Percentiles rank a stretch among this genome's conserved stretches.
Evolutionary conservation across 2,329 filamentous ascomycete genomes (phyloP).

Genomic region (Gaeumannomyces sp.): DNA sequence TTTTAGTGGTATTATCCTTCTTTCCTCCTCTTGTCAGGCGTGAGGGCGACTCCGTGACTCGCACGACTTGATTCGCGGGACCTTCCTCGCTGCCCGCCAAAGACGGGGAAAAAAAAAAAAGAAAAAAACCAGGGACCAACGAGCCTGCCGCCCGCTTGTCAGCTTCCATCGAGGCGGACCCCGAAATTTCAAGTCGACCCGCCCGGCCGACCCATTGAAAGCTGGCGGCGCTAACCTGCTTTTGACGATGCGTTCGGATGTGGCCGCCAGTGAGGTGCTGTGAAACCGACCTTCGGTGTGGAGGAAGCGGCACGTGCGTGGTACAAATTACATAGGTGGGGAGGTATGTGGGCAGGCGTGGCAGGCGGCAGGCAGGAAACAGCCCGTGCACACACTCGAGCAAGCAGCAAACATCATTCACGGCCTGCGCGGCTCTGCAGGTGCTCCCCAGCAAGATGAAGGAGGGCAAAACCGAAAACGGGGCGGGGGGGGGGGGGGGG

Average conservation of each 20-base stretch:
- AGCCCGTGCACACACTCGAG: background rate
- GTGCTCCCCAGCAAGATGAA: background rate
- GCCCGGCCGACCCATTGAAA: background rate
- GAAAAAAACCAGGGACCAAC: background rate
- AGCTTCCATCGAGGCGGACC: background rate
- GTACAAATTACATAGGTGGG: no score
- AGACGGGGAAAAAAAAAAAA: background rate
- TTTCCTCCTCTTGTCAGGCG: background rate
- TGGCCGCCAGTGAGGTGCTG: background rate
- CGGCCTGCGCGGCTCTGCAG: background rate
- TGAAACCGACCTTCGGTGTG: background rate
- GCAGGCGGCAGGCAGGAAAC: background rate
- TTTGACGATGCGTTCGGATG: background rate
- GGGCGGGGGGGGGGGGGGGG: background rate
- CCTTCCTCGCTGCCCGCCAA: background rate
- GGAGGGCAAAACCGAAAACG: background rate
- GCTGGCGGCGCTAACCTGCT: background rate
- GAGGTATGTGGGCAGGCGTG: constrained; percentile 3
- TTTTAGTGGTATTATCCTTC: background rate
- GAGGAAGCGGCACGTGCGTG: background rate
- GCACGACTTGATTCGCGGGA: background rate
- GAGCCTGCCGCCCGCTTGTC: background rate
- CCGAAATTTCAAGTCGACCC: background rate
- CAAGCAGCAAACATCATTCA: background rate
- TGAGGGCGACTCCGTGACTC: background rate